Base-by-base conservation (phyloP, 129 eudicot genomes). In the Pulicaria dysenterica region DNA sequence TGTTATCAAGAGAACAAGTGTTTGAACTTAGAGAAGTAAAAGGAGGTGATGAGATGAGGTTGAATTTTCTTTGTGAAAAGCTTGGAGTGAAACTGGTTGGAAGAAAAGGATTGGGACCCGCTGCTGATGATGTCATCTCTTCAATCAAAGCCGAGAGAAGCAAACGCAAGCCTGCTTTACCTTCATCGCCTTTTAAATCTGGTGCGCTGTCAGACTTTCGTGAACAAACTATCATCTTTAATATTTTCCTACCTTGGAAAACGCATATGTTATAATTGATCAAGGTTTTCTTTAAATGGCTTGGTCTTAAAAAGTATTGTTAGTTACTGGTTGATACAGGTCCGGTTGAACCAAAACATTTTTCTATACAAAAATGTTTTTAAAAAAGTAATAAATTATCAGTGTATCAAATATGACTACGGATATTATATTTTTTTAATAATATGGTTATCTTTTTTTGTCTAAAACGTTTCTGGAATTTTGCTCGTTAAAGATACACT, bases 31-130 rank as follows among this genome's bases (percentile, higher is more conserved):
- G 95, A 82, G 99, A 94, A 57, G 99, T 94, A 44, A 88, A 89
- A 86, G 99, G 99, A 19, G 99, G 99, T 69, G 99, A 94, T 79
- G 99, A 90, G 72, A 82, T 68, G 84, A 79, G 96, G 83, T 64
- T 94, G 60, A 73, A 86, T 83, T 79, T 84, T 75, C 86, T 94
- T 11, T 68, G 80, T 84, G 99, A 90, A 71, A 94, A 82, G 58
- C 83, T 94, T 77, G 99, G 99, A 59, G 89, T 90, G 51, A 94
- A 90, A 71, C 75, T 94, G 77, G 74, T 94, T 43, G 99, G 97
- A 50, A 86, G 99, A 75, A 94, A 90, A 81, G 99, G 99, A 55
- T 69, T 94, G 69, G 99, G 99, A 8, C 87, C 97, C 43, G 73
- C 91, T 54, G 97, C 88, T 16, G 99, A 94, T 84, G 79, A 85